Evolutionary conservation across 225 moss, liverwort and hornwort species (phyloP), one percentile per base, ranked within the genome.

Genomic region (Asterella californica): DNA sequence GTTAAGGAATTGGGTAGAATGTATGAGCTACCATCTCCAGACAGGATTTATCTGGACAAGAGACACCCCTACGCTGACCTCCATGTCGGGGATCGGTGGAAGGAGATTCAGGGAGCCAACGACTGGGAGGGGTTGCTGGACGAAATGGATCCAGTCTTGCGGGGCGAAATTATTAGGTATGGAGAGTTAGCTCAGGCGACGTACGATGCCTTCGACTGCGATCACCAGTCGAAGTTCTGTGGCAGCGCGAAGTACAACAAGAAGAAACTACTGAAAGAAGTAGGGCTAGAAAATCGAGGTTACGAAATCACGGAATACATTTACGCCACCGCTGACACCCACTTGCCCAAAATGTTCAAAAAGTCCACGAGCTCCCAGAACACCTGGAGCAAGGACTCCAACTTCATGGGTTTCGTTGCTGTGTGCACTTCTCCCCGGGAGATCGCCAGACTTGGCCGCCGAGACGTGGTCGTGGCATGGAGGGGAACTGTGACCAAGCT

Each of bases 341-440:
- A 76, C n/a, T 54, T 89, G 30, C 83, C 90, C 2, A 87, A 54
- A 42, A 90, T 84, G 79, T 92, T 80, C 6, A 70, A 80, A 75
- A 10, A 77, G 81, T 12, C 48, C n/a, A 9, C 29, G 24, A 10
- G 36, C 10, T n/a, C 14, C 1, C 42, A 63, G 0, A 78, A 86
- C 10, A 75, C 82, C 9, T 94, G 92, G 95, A 85, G 85, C 77
- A 86, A 86, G 18, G 55, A 27, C 60, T 93, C 93, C 53, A 96
- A 94, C 70, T 96, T 92, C 85, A 89, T 91, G 81, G 95, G 95
- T 1, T 88, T 82, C 52, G 86, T 96, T 7, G 95, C 94, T 3
- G 92, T 96, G 2, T 93, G 91, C 84, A 94, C 83, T 1, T 88
- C 88, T 36, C 89, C 86, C 29, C 33, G 81, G 29, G 90, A 91